phyloP scores from a whole-genome alignment of 495 filamentous ascomycete genomes.

The Lichenothelia convexa region DNA sequence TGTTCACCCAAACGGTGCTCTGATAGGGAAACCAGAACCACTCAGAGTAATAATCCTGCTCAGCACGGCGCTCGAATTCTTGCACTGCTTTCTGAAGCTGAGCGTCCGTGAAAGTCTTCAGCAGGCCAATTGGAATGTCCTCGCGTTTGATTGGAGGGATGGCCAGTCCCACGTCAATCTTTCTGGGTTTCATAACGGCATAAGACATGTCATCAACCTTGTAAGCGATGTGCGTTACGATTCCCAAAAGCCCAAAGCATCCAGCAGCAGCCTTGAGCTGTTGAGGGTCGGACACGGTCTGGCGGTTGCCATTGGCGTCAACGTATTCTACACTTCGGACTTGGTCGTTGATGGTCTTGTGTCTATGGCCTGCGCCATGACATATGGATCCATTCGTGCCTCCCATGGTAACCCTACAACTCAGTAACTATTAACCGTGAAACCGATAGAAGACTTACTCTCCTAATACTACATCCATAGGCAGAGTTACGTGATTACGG shows the following conservation, averaged over 20 bases:
- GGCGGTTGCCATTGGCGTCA: constrained; percentile 29
- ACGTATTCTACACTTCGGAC: constrained; percentile 33
- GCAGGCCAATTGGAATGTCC: constrained; percentile 25
- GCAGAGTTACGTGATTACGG: constrained; percentile 25
- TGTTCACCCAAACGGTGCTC: constrained; percentile 29
- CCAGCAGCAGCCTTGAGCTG: constrained; percentile 30
- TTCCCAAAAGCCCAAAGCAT: constrained; percentile 32
- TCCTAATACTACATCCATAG: constrained; percentile 32
- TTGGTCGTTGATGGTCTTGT: constrained; percentile 29
- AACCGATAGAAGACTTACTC: too few species aligned
- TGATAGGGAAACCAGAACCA: constrained; percentile 39
- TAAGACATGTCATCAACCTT: constrained; percentile 34
- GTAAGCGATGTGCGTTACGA: constrained; percentile 35
- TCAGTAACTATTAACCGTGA: not conserved
- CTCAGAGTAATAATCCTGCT: constrained; percentile 30
- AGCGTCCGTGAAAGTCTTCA: constrained; percentile 14
- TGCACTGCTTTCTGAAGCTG: constrained; percentile 31
- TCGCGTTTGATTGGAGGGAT: constrained; percentile 26
- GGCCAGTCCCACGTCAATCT: constrained; percentile 26
- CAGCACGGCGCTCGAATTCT: constrained; percentile 29
- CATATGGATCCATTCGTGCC: constrained; percentile 35
- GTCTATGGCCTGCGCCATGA: constrained; percentile 28
- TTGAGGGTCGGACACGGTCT: constrained; percentile 22
- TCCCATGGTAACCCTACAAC: constrained; percentile 28
- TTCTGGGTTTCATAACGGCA: constrained; percentile 27